Evolutionary conservation across 2,329 filamentous ascomycete species (phyloP).

Genomic region (Diaporthe humulicola): DNA sequence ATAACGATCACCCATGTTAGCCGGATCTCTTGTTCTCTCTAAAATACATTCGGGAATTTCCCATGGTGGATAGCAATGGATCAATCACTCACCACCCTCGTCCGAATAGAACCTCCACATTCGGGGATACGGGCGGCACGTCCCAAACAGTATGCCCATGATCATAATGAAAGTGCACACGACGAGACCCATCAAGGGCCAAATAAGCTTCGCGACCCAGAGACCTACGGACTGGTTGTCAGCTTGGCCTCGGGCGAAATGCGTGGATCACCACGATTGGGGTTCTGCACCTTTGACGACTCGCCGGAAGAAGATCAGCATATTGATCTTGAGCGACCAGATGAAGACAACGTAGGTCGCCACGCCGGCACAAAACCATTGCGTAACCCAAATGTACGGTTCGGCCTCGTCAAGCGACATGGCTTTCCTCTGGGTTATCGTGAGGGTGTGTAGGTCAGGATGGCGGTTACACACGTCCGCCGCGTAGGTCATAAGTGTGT

Average conservation of each 20-base stretch:
- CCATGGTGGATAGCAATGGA: not conserved
- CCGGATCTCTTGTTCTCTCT: not conserved
- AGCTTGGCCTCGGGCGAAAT: not conserved
- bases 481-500: conserved; percentile 36
- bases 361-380: conserved; percentile 53
- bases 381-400: conserved; percentile 49
- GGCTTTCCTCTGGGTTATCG: conserved; percentile 46
- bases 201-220: conserved; percentile 52
- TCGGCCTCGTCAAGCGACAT: conserved; percentile 47
- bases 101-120: conserved; percentile 54
- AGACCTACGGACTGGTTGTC: conserved; percentile 35
- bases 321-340: conserved; percentile 56
- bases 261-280: not conserved
- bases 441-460: conserved; percentile 48
- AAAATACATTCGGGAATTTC: not conserved
- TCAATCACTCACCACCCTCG: conserved; percentile 50
- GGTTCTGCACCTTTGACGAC: conserved; percentile 46
- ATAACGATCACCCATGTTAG: not conserved
- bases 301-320: conserved; percentile 56
- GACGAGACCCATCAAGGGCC: conserved; percentile 51
- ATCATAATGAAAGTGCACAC: conserved; percentile 45
- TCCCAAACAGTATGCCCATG: conserved; percentile 45
- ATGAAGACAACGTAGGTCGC: conserved; percentile 52
- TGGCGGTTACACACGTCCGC: conserved; percentile 25
- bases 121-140: conserved; percentile 50